Evolutionary conservation across 2,329 filamentous ascomycete genomes (phyloP), one percentile per base, ranked within the genome.

Genomic region (Alternaria gansuensis): DNA sequence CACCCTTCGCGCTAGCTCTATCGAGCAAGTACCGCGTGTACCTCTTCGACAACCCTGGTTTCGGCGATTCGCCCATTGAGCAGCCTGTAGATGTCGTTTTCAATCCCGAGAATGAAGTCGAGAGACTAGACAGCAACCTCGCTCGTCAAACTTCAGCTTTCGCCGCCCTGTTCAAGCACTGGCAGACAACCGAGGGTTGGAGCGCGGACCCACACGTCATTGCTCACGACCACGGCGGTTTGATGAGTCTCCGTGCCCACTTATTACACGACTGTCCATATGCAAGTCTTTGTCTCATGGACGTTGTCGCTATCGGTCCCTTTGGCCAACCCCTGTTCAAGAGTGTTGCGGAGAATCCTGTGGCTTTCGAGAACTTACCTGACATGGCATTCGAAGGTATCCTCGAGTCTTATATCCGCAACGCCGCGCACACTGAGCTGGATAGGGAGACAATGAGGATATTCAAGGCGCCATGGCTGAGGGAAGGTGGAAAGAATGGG

Each of bases 31-130:
- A 57, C 40, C 65, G 62, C 54, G 61, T 67, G 13, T 66, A 67
- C 40, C 54, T 69, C 24, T 67, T 59, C 53, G 67, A 69, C 51
- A 69, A 65, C 52, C 57, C 67, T 11, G 65, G 67, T 4, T 69
- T 69, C 24, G 65, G 65, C n/a, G 48, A 58, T 1, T 69, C 66
- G 13, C 63, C 65, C 0, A 46, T 62, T 6, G 65, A 67, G 50
- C 34, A 41, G 2, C 14, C 5, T 11, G 8, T 66, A 4, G 11
- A 29, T 4, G 51, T 17, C 31, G 0, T 3, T 4, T 61, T 57
- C 37, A 36, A 23, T 3, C 51, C 58, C 0, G 21, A 39, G 6
- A 33, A 37, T 10, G 43, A 63, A 50, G 54, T 65, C 0, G 43
- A 40, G 14, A 23, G 41, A 23, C 55, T 68, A 10, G 67, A 69